Percentiles rank a stretch among this genome's conserved stretches.
Conservation (phyloP, 257 asterid genomes). For the Jasminum sambac region DNA sequence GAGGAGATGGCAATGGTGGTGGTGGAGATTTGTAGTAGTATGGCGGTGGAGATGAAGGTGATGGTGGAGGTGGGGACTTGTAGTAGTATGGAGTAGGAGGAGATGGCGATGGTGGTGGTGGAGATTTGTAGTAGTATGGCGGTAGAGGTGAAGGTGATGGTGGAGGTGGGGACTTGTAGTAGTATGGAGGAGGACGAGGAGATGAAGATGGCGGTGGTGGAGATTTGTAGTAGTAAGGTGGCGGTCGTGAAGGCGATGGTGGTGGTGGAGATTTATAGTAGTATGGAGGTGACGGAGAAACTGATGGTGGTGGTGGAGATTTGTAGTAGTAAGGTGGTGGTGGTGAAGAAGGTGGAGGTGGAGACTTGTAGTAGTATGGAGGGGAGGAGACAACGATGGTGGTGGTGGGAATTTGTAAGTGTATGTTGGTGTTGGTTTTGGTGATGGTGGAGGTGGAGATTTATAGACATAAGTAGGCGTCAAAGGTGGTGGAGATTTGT, state of each 20-base stretch:
- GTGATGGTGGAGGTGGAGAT: background rate
- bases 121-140: conserved; percentile 19
- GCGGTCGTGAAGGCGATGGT: conserved; percentile 1
- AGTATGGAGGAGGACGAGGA: background rate
- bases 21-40: conserved; percentile 16
- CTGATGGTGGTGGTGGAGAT: conserved; percentile 18
- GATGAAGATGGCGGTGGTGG: too few species aligned
- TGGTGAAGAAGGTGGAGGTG: conserved; percentile 26
- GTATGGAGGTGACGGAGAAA: background rate
- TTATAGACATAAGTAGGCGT: background rate
- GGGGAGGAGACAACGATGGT: conserved; percentile 22
- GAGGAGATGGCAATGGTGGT: conserved; percentile 11
- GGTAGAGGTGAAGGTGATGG: conserved; percentile 18
- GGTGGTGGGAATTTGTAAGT: conserved; percentile 13
- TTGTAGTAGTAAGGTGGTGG: background rate
- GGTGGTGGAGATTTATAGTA: background rate
- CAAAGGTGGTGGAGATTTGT: background rate
- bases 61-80: conserved; percentile 8
- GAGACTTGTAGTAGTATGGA: conserved; percentile 21
- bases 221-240: conserved; percentile 13
- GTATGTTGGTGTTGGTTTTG: background rate
- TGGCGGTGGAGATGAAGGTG: background rate
- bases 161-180: conserved; percentile 14
- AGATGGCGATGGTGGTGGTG: background rate
- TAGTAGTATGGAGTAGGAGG: conserved; percentile 3